Base-by-base conservation (phyloP, 306 rosid species). In the Corylus heterophylla region DNA sequence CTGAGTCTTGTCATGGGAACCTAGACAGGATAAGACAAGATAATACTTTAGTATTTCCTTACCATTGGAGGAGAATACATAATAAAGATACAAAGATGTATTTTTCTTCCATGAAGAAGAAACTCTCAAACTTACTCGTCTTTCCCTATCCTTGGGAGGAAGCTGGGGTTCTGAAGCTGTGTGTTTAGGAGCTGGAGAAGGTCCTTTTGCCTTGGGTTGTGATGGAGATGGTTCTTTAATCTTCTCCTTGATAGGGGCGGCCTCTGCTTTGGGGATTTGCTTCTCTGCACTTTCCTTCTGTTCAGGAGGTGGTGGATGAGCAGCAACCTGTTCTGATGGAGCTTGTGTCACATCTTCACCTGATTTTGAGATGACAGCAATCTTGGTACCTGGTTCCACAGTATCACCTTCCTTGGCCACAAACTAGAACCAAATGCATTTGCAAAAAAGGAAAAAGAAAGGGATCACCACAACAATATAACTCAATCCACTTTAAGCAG, bases 1-100 rank as follows among this genome's bases (percentile, higher is more conserved):
- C 95, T 82, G 74, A 92, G 89, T 78, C 92, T 92, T 75, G 93
- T 92, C 96, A 92, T 90, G 67, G 92, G 92, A 89, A 92, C 94
- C 97, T 82, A 77, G 61, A 69, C 73, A 84, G 51, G 72, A 42
- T 6, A 42, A 59, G 27, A 42, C 14, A 42, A 68, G 27, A 31
- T 31, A 63, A 5, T 63, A 29, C 42, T 18, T 68, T 9, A 68
- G 29, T 16, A n/a, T 4, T 68, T 68, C 29, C 72, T 68, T 42
- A 1, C 16, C 8, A 68, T 17, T 59, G 37, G 27, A 59, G 66
- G 14, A 25, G 35, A 12, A 59, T 59, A 59, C 11, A 1, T 7
- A 42, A 9, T 68, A 42, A 68, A 68, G 8, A 39, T 2, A 42
- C 16, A n/a, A 39, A 18, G 58, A 58, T 12, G 35, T 17, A 54